A percentile compares a stretch with the other conserved stretches of the same genome.
phyloP scores from a whole-genome alignment of 306 rosid genomes.

The Mimosa bimucronata region DNA sequence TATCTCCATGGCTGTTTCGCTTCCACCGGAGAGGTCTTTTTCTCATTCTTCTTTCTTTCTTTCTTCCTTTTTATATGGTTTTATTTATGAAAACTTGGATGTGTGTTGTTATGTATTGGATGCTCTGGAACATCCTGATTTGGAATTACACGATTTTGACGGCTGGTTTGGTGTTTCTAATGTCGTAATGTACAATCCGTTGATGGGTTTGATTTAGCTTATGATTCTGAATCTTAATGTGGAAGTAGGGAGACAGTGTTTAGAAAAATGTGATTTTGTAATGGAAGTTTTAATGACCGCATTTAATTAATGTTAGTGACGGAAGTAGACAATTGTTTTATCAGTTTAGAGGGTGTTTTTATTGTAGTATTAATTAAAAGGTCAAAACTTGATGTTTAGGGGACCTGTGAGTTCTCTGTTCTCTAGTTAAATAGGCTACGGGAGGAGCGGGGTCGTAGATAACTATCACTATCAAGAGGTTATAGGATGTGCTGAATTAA shows the following conservation, averaged over 20 bases:
- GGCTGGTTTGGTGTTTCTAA: background rate
- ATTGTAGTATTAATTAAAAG: background rate
- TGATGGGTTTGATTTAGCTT: slow-evolving; percentile 26
- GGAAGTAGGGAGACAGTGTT: background rate
- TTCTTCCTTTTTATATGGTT: background rate
- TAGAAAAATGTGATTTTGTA: background rate
- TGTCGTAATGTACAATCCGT: slow-evolving; percentile 10
- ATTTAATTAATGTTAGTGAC: background rate
- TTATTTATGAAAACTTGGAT: slow-evolving; percentile 14
- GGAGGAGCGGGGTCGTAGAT: background rate
- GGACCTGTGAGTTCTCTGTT: background rate
- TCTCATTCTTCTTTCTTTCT: background rate
- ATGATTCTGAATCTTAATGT: slow-evolving; percentile 21
- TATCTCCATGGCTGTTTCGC: slow-evolving; percentile 88
- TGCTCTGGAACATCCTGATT: background rate
- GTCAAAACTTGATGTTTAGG: background rate
- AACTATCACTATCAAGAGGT: background rate
- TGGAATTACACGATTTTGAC: slow-evolving; percentile 19
- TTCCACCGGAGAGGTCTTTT: slow-evolving; percentile 73
- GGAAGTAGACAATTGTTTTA: background rate
- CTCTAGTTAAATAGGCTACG: background rate
- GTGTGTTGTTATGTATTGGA: background rate
- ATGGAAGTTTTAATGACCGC: background rate
- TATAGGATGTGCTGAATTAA: background rate
- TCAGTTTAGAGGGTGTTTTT: background rate